phyloP scores from a whole-genome alignment of 441 rosid genomes.

The Isatis lusitanica region DNA sequence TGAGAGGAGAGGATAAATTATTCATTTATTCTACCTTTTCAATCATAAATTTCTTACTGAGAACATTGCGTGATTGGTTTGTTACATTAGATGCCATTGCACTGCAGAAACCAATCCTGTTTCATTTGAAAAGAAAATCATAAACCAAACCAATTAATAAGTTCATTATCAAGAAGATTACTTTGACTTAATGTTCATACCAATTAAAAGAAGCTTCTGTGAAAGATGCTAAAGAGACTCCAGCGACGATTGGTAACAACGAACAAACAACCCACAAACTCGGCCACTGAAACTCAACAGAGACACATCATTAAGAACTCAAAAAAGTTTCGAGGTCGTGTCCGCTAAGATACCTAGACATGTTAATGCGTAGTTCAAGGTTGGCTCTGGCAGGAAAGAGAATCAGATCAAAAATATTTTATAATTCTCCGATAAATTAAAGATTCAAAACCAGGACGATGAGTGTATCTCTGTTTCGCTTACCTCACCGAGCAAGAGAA shows the following conservation, averaged over 20 bases:
- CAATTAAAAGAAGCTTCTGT: constrained; percentile 65
- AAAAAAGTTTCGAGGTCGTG: background rate
- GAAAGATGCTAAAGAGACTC: constrained; percentile 67
- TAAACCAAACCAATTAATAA: background rate
- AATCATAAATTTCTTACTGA: constrained; percentile 59
- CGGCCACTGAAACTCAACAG: constrained; percentile 46
- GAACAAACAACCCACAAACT: constrained; percentile 50
- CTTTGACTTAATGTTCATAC: constrained; percentile 29
- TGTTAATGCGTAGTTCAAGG: background rate
- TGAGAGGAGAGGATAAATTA: background rate
- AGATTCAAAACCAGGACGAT: background rate
- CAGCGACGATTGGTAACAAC: constrained; percentile 56
- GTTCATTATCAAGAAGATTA: background rate
- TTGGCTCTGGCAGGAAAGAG: background rate
- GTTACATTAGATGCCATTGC: constrained; percentile 77
- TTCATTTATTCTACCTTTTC: constrained; percentile 31
- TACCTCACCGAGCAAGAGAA: constrained; percentile 61
- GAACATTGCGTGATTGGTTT: constrained; percentile 66
- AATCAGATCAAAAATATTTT: background rate
- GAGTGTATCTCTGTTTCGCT: background rate
- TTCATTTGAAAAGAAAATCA: background rate
- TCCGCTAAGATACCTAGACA: background rate
- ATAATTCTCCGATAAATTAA: background rate
- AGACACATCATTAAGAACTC: background rate
- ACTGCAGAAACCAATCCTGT: constrained; percentile 62